Evolutionary conservation across 768 basidiomycete genomes (phyloP).

Genomic region (Cystobasidium onofrii): DNA sequence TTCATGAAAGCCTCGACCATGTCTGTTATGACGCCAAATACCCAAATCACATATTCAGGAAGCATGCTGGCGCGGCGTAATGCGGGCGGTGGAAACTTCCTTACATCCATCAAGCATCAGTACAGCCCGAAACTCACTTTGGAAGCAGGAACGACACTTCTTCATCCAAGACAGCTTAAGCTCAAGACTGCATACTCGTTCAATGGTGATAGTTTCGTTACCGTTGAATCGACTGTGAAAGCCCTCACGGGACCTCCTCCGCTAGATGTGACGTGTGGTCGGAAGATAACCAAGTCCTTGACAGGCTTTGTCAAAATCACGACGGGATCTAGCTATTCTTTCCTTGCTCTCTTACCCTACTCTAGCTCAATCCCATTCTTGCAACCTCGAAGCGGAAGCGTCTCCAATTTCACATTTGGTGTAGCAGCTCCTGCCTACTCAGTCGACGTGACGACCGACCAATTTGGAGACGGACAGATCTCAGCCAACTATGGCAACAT

Average conservation of each 20-base stretch:
- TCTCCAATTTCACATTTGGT: conserved; percentile 3
- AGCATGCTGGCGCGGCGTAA: conserved; percentile 44
- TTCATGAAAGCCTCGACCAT: conserved; percentile 26
- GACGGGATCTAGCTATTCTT: conserved; percentile 40
- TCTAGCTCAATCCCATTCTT: conserved; percentile 37
- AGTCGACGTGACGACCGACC: conserved; percentile 16
- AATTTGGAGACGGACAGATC: conserved; percentile 3
- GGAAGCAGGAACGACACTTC: conserved; percentile 43
- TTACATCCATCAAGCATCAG: conserved; percentile 54
- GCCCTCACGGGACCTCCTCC: conserved; percentile 44
- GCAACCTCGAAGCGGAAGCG: not conserved
- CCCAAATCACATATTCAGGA: conserved; percentile 36
- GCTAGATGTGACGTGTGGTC: conserved; percentile 43
- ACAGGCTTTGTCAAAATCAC: conserved; percentile 45
- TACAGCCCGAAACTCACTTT: conserved; percentile 31
- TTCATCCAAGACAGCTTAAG: conserved; percentile 49
- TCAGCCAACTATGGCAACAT: conserved; percentile 12
- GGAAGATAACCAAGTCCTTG: conserved; percentile 43
- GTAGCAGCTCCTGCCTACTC: conserved; percentile 3
- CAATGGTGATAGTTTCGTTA: conserved; percentile 43
- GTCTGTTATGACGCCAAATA: conserved; percentile 15
- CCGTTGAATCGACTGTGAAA: conserved; percentile 43
- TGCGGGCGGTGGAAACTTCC: conserved; percentile 50
- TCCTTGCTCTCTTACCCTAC: conserved; percentile 29
- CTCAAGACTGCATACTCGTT: conserved; percentile 52